Conservation (phyloP, 495 filamentous ascomycete genomes). For the Aspergillus funiculosus region DNA sequence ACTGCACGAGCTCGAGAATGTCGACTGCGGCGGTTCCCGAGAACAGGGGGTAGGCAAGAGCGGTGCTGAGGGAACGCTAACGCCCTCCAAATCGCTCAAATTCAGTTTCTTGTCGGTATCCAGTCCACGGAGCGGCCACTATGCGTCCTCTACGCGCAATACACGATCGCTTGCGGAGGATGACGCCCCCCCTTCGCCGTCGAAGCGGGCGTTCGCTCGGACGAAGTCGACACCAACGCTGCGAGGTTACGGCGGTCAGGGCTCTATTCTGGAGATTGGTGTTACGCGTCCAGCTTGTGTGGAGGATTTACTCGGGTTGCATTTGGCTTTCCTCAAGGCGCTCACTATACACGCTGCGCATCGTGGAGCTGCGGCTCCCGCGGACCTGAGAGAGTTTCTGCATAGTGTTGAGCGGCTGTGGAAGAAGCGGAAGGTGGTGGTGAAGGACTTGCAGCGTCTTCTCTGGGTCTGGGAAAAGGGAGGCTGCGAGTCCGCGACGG, state of each 20-base stretch:
- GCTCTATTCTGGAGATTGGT: slow-evolving; percentile 1
- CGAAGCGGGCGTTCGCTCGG: slow-evolving; percentile 21
- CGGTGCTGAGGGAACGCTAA: slow-evolving; percentile 11
- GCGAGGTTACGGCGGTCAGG: too few relatives aligned
- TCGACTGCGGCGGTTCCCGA: slow-evolving; percentile 16
- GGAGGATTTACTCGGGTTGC: slow-evolving; percentile 33
- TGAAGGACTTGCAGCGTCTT: slow-evolving; percentile 40
- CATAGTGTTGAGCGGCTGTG: slow-evolving; percentile 38
- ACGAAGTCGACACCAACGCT: not conserved
- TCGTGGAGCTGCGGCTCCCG: slow-evolving; percentile 31
- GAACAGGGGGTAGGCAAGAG: slow-evolving; percentile 2
- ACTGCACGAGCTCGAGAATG: slow-evolving; percentile 38
- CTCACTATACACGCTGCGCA: slow-evolving; percentile 40
- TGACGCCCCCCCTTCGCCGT: slow-evolving; percentile 23
- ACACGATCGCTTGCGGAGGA: slow-evolving; percentile 7
- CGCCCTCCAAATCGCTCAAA: slow-evolving; percentile 40
- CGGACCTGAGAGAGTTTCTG: slow-evolving; percentile 39
- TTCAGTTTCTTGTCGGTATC: slow-evolving; percentile 35
- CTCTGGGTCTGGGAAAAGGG: slow-evolving; percentile 38
- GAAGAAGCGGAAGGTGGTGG: slow-evolving; percentile 44
- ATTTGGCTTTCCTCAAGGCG: slow-evolving; percentile 37
- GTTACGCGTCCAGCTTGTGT: slow-evolving; percentile 28
- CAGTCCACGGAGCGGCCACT: slow-evolving; percentile 37
- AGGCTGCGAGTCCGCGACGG: slow-evolving; percentile 12
- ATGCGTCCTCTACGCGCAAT: slow-evolving; percentile 25